These are phyloP conservation scores for Solanum pinnatisectum DNA, from an alignment of 257 asterid species.

Conservation along the genomic window DNA sequence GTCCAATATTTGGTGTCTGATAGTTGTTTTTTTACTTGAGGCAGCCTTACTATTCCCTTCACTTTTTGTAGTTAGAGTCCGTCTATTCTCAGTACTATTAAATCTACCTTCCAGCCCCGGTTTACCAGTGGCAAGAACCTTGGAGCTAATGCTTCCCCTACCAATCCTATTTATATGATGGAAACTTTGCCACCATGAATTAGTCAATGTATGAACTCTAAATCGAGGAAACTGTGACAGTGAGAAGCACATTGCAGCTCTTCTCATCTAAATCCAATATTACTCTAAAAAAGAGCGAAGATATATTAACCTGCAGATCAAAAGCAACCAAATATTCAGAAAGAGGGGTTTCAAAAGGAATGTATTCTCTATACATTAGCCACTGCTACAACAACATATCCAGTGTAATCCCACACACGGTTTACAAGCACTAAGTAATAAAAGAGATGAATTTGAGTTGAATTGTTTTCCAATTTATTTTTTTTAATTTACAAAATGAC, in stretches of 20 bases:
- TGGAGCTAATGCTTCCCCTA: conserved; percentile 23
- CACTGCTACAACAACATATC: neutral
- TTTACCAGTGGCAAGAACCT: conserved; percentile 41
- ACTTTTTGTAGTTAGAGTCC: conserved; percentile 33
- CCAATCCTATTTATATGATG: conserved; percentile 25
- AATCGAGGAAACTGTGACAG: conserved; percentile 57
- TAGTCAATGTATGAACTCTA: conserved; percentile 46
- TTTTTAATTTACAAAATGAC: neutral
- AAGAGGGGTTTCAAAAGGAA: neutral
- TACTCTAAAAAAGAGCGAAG: neutral
- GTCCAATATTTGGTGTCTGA: conserved; percentile 10
- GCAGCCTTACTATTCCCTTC: conserved; percentile 29
- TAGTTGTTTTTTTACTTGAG: conserved; percentile 15
- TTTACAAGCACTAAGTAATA: neutral
- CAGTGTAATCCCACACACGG: neutral
- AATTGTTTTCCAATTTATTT: neutral
- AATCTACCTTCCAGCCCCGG: conserved; percentile 52
- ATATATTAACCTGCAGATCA: conserved; percentile 35
- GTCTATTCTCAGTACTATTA: conserved; percentile 43
- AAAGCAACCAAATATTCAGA: neutral
- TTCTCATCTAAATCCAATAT: conserved; percentile 38
- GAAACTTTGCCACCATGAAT: conserved; percentile 49
- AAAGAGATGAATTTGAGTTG: neutral
- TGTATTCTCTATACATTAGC: neutral
- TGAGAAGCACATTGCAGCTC: conserved; percentile 73